Conservation (phyloP, 1,284 basidiomycete genomes). For the Fomitopsis palustris region DNA sequence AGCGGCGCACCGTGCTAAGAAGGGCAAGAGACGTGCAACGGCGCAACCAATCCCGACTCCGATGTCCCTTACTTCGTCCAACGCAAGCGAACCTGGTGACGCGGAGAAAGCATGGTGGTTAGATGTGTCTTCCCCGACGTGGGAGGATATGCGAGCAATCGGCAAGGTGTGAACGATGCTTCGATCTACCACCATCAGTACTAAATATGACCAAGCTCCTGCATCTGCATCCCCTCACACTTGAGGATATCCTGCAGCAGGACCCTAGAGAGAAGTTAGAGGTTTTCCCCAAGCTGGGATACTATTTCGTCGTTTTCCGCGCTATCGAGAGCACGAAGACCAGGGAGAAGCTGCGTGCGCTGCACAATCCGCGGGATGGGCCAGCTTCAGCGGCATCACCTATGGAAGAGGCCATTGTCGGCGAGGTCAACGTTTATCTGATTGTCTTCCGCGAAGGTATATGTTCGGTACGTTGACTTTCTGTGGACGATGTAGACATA, state of each 20-base stretch:
- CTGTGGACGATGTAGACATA: background rate
- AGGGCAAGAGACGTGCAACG: conserved; percentile 30
- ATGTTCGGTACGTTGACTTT: conserved; percentile 66
- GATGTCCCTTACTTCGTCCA: background rate
- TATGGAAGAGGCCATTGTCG: conserved; percentile 49
- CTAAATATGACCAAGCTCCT: conserved; percentile 45
- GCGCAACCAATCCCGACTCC: background rate
- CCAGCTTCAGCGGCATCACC: conserved; percentile 12
- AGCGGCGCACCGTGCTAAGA: conserved; percentile 28
- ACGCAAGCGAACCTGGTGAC: conserved; percentile 1
- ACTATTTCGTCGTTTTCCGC: conserved; percentile 90
- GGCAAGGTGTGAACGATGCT: conserved; percentile 59
- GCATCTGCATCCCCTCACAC: conserved; percentile 89
- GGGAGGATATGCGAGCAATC: conserved; percentile 86
- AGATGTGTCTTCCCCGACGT: conserved; percentile 87
- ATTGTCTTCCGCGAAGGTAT: conserved; percentile 90
- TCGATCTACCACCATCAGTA: background rate
- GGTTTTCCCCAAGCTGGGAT: conserved; percentile 84
- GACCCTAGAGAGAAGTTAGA: conserved; percentile 95
- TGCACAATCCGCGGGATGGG: conserved; percentile 22
- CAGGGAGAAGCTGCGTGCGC: conserved; percentile 36
- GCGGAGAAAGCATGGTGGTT: conserved; percentile 78
- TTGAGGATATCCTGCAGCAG: conserved; percentile 95
- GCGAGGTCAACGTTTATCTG: conserved; percentile 85
- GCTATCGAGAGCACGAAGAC: conserved; percentile 67